phyloP scores from a whole-genome alignment of 2,329 filamentous ascomycete genomes.

The Pezicula carpinea region DNA sequence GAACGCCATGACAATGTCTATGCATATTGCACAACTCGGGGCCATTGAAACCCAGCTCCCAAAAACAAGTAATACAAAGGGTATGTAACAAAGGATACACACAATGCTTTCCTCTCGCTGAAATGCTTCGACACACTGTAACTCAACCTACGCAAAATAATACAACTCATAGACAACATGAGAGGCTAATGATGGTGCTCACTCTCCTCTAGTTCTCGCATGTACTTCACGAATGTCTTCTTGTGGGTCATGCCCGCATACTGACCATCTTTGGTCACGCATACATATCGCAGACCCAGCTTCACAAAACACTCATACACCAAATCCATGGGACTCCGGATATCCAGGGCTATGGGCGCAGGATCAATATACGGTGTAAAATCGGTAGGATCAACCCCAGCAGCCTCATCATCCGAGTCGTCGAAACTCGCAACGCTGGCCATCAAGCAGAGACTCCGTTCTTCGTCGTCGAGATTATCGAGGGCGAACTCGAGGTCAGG shows the following conservation, averaged over 20 bases:
- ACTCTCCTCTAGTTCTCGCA: constrained; percentile 73
- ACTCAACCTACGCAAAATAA: too few species aligned
- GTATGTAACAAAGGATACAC: constrained; percentile 4
- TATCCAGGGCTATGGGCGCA: constrained; percentile 82
- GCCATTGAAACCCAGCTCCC: too few species aligned
- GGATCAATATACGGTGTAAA: constrained; percentile 92
- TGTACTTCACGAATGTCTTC: constrained; percentile 93
- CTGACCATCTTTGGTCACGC: constrained; percentile 76
- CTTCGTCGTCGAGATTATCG: constrained; percentile 76
- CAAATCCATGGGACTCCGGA: constrained; percentile 85
- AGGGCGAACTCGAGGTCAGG: constrained; percentile 92
- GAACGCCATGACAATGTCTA: constrained; percentile 8
- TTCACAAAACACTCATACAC: constrained; percentile 98
- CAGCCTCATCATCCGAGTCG: constrained; percentile 55
- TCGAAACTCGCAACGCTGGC: constrained; percentile 58
- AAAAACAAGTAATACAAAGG: background rate
- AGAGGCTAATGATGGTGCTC: constrained; percentile 13
- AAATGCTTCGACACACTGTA: background rate
- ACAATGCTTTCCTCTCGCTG: constrained; percentile 4
- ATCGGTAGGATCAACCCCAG: constrained; percentile 62
- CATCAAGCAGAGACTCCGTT: constrained; percentile 76
- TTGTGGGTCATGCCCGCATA: constrained; percentile 93
- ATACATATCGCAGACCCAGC: constrained; percentile 86
- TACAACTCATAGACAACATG: background rate
- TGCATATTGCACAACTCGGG: constrained; percentile 7